Evolutionary conservation across 2,329 filamentous ascomycete species (phyloP).

Genomic region (Ilyonectria destructans): DNA sequence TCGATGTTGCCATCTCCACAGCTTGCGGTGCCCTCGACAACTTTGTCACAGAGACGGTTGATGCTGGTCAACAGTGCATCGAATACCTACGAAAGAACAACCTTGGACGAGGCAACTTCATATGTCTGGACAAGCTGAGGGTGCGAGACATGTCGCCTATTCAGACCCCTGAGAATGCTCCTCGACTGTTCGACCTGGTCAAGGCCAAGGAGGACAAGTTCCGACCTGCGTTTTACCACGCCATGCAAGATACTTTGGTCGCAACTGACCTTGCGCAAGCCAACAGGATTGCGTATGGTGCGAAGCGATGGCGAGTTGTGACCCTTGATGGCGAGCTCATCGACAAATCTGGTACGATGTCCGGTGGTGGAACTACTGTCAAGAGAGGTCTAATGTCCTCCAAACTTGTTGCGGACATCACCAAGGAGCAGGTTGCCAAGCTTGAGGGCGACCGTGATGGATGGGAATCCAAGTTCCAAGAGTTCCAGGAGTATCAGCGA

Average conservation of each 20-base stretch:
- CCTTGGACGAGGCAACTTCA: constrained; percentile 96
- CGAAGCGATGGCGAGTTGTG: constrained; percentile 94
- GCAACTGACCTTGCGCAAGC: constrained; percentile 95
- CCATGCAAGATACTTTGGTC: constrained; percentile 95
- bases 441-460: constrained; percentile 90
- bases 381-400: constrained; percentile 97
- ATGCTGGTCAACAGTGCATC: constrained; percentile 97
- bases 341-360: constrained; percentile 99
- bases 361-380: constrained; percentile 91
- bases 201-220: constrained; percentile 91
- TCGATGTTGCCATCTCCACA: constrained; percentile 98
- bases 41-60: constrained; percentile 96
- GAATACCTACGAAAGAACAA: constrained; percentile 98
- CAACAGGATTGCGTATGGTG: constrained; percentile 96
- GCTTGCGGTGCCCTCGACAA: constrained; percentile 94
- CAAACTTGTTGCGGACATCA: constrained; percentile 89
- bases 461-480: constrained; percentile 86
- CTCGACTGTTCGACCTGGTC: constrained; percentile 93
- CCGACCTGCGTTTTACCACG: constrained; percentile 92
- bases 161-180: constrained; percentile 91
- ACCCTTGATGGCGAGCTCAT: constrained; percentile 96
- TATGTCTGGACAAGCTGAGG: constrained; percentile 91
- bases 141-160: constrained; percentile 84
- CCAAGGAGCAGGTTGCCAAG: constrained; percentile 89
- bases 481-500: constrained; percentile 88